Conservation (phyloP, 148 eudicot species). For the Cornus florida region DNA sequence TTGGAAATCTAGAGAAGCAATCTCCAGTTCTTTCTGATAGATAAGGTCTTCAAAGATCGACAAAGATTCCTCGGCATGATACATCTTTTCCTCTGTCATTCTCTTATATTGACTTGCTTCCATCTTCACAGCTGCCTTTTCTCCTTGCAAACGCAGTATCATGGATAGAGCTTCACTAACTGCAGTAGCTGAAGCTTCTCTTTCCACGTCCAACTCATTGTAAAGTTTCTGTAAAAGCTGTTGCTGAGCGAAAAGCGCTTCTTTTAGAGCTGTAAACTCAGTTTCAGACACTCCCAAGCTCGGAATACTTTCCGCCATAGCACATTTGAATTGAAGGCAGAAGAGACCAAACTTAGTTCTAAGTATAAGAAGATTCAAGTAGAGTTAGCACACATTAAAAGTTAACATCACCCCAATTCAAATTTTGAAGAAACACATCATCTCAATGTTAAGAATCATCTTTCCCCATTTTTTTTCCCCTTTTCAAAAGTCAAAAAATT, state of each 20-base stretch:
- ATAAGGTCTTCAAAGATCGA: slow-evolving; percentile 67
- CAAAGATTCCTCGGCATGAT: slow-evolving; percentile 73
- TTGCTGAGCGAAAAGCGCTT: slow-evolving; percentile 73
- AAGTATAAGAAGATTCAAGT: background rate
- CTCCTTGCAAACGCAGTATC: slow-evolving; percentile 84
- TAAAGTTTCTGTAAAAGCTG: slow-evolving; percentile 80
- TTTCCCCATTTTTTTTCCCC: no score
- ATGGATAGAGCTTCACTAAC: slow-evolving; percentile 89
- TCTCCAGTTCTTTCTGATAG: slow-evolving; percentile 88
- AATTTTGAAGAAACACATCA: background rate
- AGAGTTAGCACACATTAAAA: background rate
- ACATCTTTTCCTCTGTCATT: slow-evolving; percentile 86
- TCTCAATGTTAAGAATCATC: background rate
- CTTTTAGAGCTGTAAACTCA: slow-evolving; percentile 46
- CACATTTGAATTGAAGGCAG: background rate
- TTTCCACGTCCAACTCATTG: slow-evolving; percentile 78
- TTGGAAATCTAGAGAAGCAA: slow-evolving; percentile 77
- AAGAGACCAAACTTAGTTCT: background rate
- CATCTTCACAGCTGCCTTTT: slow-evolving; percentile 84
- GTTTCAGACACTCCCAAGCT: slow-evolving; percentile 29
- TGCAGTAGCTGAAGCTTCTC: slow-evolving; percentile 81
- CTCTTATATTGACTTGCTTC: slow-evolving; percentile 91
- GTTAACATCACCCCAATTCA: background rate
- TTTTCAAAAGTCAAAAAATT: no score
- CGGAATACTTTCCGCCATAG: slow-evolving; percentile 36